Base-by-base conservation (phyloP, 495 filamentous ascomycete species). In the Annulohypoxylon maeteangense region DNA sequence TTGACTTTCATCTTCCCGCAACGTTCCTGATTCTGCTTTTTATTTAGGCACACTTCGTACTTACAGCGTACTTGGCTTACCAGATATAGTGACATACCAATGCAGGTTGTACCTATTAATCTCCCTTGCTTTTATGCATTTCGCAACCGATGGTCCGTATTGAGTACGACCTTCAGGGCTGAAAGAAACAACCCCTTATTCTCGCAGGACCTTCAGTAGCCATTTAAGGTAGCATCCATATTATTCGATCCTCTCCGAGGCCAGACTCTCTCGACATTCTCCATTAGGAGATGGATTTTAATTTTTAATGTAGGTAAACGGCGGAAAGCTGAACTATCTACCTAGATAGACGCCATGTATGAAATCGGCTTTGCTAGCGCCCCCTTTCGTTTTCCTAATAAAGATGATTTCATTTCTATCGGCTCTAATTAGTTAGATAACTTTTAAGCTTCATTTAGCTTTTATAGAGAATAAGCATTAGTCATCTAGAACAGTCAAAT, bases 61-160 rank as follows among this genome's bases (percentile, higher is more conserved):
- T n/a, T n/a, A n/a, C n/a, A n/a, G n/a, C n/a, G 27, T 29, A 23
- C 20, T 36, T 42, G 14, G n/a, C 38, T 7, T 42, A 16, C 38
- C n/a, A 16, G n/a, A 42, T 12, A 7, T 40, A 57, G 1, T 0
- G 22, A 45, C 10, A 5, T 40, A 57, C 4, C 2, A 22, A 54
- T 36, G 27, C 27, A 53, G 50, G 50, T 53, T 10, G 38, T n/a
- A 67, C 32, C 53, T 67, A n/a, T n/a, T n/a, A 71, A 71, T 71
- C 68, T 71, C 68, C 68, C 58, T 63, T 71, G 58, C 69, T 60
- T 63, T 72, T 58, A 72, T 72, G 64, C 69, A 60, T 29, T 51
- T 50, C 45, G 56, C 59, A 29, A 36, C 38, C 53, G 7, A 31
- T 54, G 40, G 62, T 48, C 58, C 62, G 31, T 47, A 50, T 50